Evolutionary conservation across 345 rosid genomes (phyloP).

Genomic region (Brassica rapa): DNA sequence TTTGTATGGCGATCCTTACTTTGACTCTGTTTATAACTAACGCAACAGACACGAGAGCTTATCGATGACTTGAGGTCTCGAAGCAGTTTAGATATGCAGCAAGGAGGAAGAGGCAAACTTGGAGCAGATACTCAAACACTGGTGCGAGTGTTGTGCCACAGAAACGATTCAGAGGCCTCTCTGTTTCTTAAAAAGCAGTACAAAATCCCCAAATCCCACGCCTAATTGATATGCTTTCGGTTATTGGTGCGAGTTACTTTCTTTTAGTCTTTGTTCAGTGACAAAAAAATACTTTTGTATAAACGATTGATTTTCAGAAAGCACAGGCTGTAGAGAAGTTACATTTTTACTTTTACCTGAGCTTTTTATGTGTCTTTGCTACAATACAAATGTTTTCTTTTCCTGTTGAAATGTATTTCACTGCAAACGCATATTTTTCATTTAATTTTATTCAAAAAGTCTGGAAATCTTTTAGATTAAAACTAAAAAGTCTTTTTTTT

Average conservation of each 20-base stretch:
- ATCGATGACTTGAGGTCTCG: conserved; percentile 75
- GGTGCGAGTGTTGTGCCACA: conserved; percentile 82
- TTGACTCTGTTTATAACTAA: neutral
- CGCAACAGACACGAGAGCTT: conserved; percentile 76
- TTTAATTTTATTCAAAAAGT: neutral
- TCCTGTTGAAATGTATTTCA: neutral
- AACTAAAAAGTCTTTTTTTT: too few species aligned
- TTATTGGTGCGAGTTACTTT: neutral
- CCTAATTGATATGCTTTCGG: conserved; percentile 5
- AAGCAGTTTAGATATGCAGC: conserved; percentile 59
- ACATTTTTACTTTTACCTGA: neutral
- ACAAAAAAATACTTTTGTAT: conserved; percentile 18
- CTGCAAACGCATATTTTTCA: neutral
- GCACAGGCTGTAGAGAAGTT: conserved; percentile 24
- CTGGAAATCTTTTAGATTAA: neutral
- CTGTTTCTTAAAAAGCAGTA: conserved; percentile 91
- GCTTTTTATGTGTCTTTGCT: conserved; percentile 11
- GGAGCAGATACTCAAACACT: conserved; percentile 82
- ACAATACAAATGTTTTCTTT: neutral
- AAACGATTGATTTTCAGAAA: conserved; percentile 20
- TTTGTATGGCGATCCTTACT: neutral
- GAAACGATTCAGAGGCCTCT: conserved; percentile 85
- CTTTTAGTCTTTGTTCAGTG: conserved; percentile 5
- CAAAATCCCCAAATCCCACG: conserved; percentile 77
- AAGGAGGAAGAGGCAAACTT: conserved; percentile 61